phyloP scores from a whole-genome alignment of 441 rosid species.

The Flueggea neowawraea region DNA sequence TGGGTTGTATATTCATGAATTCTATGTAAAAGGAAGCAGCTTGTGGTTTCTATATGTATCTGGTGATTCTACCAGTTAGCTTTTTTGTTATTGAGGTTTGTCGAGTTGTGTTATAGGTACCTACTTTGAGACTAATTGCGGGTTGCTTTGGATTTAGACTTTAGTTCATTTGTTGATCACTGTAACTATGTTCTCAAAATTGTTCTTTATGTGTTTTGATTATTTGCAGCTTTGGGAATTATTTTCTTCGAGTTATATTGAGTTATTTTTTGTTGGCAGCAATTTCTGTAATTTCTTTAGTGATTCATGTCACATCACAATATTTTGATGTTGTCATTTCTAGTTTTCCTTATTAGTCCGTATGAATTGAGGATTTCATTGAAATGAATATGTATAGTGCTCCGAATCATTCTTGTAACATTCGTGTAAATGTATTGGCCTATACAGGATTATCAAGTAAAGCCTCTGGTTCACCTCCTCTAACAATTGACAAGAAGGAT shows the following conservation, averaged over 20 bases:
- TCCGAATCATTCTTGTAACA: background rate
- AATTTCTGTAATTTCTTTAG: no score
- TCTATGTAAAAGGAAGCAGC: conserved; percentile 1
- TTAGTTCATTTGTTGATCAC: no score
- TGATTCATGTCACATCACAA: no score
- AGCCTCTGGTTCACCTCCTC: conserved; percentile 30
- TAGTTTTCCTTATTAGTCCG: no score
- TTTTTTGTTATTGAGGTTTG: conserved; percentile 10
- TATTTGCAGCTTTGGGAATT: no score
- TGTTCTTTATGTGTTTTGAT: no score
- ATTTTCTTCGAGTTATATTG: no score
- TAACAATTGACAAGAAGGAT: conserved; percentile 30
- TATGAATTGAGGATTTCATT: background rate
- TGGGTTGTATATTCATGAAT: background rate
- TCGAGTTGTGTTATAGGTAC: background rate
- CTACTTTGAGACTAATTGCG: conserved; percentile 5
- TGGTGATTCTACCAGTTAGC: conserved; percentile 7
- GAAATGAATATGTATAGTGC: background rate
- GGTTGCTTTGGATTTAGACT: no score
- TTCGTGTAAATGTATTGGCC: background rate
- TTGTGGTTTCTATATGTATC: background rate
- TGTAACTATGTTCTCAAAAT: no score
- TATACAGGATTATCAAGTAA: conserved; percentile 55
- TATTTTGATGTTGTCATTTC: no score
- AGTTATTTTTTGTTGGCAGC: no score